Evolutionary conservation across 2,329 filamentous ascomycete genomes (phyloP).

Genomic region (Nakataea oryzae): DNA sequence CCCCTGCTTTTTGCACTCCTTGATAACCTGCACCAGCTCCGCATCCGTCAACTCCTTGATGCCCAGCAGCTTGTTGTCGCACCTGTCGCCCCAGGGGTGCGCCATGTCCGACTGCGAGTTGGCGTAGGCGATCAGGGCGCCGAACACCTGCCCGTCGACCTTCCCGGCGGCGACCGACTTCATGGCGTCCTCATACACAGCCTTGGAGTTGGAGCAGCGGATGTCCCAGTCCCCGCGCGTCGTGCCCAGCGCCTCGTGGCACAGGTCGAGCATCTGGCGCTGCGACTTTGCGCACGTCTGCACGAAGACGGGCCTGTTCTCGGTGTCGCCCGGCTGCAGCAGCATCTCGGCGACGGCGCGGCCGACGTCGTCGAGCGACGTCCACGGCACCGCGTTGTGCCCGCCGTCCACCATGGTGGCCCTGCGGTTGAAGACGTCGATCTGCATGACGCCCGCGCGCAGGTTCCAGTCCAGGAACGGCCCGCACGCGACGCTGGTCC

Average conservation of each 20-base stretch:
- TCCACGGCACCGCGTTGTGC: slow-evolving; percentile 10
- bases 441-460: slow-evolving; percentile 10
- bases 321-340: slow-evolving; percentile 13
- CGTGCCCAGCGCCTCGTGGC: slow-evolving; percentile 8
- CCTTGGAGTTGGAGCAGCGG: slow-evolving; percentile 8
- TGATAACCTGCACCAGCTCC: not conserved
- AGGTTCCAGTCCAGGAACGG: slow-evolving; percentile 18
- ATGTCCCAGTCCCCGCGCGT: slow-evolving; percentile 11
- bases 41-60: slow-evolving; percentile 2
- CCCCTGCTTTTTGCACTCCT: not conserved
- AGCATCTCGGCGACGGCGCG: slow-evolving; percentile 14
- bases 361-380: slow-evolving; percentile 13
- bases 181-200: slow-evolving; percentile 9
- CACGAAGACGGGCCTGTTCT: slow-evolving; percentile 13
- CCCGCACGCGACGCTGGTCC: slow-evolving; percentile 14
- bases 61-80: slow-evolving; percentile 4
- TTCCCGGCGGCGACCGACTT: slow-evolving; percentile 10
- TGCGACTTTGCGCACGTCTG: slow-evolving; percentile 13
- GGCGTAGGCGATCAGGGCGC: not conserved
- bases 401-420: slow-evolving; percentile 14
- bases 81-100: not conserved
- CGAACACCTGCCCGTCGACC: not conserved
- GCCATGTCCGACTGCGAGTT: not conserved
- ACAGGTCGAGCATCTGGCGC: slow-evolving; percentile 12
- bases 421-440: slow-evolving; percentile 12